phyloP scores from a whole-genome alignment of 164 flowering plant species.

The Tetrastigma voinierianum region DNA sequence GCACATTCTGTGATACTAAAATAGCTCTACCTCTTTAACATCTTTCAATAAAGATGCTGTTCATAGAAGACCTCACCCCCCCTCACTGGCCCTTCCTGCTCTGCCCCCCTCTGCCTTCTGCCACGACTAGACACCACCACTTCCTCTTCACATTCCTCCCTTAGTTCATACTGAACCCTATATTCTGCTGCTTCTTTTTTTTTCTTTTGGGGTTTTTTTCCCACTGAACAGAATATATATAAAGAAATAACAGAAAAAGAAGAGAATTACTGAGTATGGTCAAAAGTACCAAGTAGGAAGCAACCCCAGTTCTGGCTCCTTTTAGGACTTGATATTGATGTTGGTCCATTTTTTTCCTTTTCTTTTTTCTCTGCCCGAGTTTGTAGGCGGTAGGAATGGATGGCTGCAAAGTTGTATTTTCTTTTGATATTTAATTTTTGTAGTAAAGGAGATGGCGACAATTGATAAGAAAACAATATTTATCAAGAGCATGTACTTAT shows the following conservation, averaged over 20 bases:
- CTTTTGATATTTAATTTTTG: too few species aligned
- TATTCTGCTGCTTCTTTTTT: neutral
- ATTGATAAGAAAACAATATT: slow-evolving; percentile 6
- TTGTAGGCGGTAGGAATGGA: neutral
- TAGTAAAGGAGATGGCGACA: neutral
- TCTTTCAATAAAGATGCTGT: slow-evolving; percentile 36
- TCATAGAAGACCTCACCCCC: slow-evolving; percentile 7
- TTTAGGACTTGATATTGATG: slow-evolving; percentile 20
- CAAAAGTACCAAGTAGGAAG: slow-evolving; percentile 21
- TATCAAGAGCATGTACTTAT: too few species aligned
- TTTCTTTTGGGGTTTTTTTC: neutral
- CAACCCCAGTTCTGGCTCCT: slow-evolving; percentile 20
- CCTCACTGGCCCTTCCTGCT: neutral
- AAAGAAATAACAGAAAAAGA: neutral
- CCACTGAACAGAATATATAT: neutral
- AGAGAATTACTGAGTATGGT: slow-evolving; percentile 10
- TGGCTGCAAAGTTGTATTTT: neutral
- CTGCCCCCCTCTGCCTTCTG: neutral
- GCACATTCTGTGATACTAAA: slow-evolving; percentile 14
- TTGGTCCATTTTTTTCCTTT: slow-evolving; percentile 27
- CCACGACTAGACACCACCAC: slow-evolving; percentile 23
- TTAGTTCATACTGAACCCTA: neutral
- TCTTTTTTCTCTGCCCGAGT: slow-evolving; percentile 27
- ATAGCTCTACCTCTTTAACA: slow-evolving; percentile 24
- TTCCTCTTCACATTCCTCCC: neutral